phyloP scores from a whole-genome alignment of 495 filamentous ascomycete species.

The Lophium mytilinum region DNA sequence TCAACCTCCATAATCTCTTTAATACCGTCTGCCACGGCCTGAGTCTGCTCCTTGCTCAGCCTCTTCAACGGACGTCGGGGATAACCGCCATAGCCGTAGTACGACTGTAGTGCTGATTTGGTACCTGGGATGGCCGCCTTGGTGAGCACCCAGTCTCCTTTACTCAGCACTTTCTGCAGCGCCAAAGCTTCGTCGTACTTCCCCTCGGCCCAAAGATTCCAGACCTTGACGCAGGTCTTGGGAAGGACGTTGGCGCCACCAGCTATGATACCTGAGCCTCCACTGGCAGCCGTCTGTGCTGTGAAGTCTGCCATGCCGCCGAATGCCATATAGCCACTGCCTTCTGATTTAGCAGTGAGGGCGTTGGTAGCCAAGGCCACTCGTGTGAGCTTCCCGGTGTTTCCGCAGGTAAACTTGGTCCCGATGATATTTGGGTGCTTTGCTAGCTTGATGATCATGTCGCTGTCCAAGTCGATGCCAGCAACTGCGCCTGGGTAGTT shows the following conservation, averaged over 20 bases:
- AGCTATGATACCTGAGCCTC: slow-evolving; percentile 77
- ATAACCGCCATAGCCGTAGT: slow-evolving; percentile 77
- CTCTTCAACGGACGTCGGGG: slow-evolving; percentile 66
- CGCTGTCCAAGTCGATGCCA: slow-evolving; percentile 89
- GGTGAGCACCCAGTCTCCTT: slow-evolving; percentile 78
- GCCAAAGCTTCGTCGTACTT: slow-evolving; percentile 65
- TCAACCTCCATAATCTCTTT: slow-evolving; percentile 65
- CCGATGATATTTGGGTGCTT: slow-evolving; percentile 77
- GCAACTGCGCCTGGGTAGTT: slow-evolving; percentile 87
- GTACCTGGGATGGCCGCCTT: slow-evolving; percentile 82
- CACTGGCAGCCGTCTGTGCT: slow-evolving; percentile 69
- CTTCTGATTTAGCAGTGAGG: slow-evolving; percentile 55
- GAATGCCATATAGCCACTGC: slow-evolving; percentile 73
- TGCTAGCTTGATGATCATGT: slow-evolving; percentile 73
- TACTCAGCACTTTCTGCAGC: slow-evolving; percentile 62
- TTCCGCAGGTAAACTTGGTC: slow-evolving; percentile 87
- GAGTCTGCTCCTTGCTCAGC: slow-evolving; percentile 45
- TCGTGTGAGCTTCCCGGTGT: slow-evolving; percentile 79
- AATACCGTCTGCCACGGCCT: slow-evolving; percentile 54
- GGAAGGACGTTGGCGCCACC: slow-evolving; percentile 83
- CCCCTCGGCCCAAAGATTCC: slow-evolving; percentile 66
- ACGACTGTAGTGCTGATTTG: slow-evolving; percentile 73
- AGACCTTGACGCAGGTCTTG: slow-evolving; percentile 73
- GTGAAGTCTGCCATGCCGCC: slow-evolving; percentile 86
- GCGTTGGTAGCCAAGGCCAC: slow-evolving; percentile 72